Evolutionary conservation across 768 basidiomycete genomes (phyloP), one percentile per base, ranked within the genome.

Genomic region (Leccinum rimulosum): DNA sequence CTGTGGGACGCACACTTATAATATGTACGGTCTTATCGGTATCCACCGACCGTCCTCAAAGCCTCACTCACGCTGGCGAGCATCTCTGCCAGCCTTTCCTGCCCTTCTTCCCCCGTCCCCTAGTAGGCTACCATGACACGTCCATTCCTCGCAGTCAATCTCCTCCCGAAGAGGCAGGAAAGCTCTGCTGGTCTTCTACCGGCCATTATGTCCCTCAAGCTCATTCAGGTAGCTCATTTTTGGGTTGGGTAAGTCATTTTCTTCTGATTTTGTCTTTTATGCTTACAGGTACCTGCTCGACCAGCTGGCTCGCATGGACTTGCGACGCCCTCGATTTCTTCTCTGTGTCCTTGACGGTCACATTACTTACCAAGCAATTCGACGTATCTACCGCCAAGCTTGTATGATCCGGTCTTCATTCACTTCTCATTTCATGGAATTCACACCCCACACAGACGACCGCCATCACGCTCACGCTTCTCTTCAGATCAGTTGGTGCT

Each of bases 281-380:
- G 25, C 48, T 61, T 28, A 64, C 17, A 22, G 22, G 22, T 22
- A 4, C 4, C 3, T 17, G 3, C 8, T 8, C n/a, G 1, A 38
- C 19, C 62, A 88, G 86, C 43, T 93, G 88, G 87, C 76, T 94
- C 12, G 90, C 91, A 0, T 95, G 93, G 93, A 89, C 87, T 3
- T 87, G 84, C 72, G 92, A 93, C 67, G 90, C 91, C 0, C 84
- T 91, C 69, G 93, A 94, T 70, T 94, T 91, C 74, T 95, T 94
- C 76, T 81, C 83, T 11, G 93, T 88, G 5, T 84, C 86, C 12
- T 79, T 88, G 61, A 83, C 80, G 49, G 76, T 88, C 19, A 65
- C 73, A 6, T 65, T 69, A 45, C 76, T 90, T 4, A 63, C 75
- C 31, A 58, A 50, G 0, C 82, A 87, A 64, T 89, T 89, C 57